These are phyloP conservation scores for Leishmania aethiopica DNA, from an alignment of 208 protist genomes.

Conservation along the genomic window DNA sequence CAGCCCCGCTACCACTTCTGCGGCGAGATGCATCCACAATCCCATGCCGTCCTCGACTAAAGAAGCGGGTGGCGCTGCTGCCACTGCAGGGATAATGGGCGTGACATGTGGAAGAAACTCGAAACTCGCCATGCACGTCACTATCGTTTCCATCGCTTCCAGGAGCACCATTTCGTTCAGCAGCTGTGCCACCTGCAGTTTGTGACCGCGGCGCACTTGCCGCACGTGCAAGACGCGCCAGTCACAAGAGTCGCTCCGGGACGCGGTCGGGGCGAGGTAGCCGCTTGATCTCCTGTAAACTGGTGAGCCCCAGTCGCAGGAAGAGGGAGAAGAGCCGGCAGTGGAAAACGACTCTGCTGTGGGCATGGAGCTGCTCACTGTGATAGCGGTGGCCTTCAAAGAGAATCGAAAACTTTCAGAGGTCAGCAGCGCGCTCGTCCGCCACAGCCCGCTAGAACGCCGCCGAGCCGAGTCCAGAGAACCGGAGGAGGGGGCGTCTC, in stretches of 20 bases:
- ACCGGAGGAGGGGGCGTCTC: not conserved
- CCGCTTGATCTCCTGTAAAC: not conserved
- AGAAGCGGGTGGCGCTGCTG: not conserved
- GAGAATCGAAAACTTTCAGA: not conserved
- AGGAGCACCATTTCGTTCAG: not conserved
- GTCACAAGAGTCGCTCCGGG: not conserved
- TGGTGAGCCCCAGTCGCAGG: not conserved
- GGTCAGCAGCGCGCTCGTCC: not conserved
- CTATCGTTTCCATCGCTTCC: not conserved
- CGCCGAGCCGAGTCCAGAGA: not conserved
- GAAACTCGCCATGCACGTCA: not conserved
- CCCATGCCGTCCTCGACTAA: not conserved
- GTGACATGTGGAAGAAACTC: not conserved
- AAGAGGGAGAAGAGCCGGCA: not conserved
- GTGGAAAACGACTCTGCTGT: not conserved
- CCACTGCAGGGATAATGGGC: not conserved
- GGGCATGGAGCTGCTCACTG: not conserved
- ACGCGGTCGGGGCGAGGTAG: not conserved
- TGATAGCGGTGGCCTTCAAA: not conserved
- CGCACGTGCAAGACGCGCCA: not conserved
- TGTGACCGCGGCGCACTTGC: not conserved
- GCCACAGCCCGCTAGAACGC: not conserved
- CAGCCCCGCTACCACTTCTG: not conserved
- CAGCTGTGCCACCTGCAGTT: not conserved
- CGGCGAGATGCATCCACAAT: not conserved